Evolutionary conservation across 805 yeast species (phyloP).

Genomic region (Tetrapisispora namnaoensis): DNA sequence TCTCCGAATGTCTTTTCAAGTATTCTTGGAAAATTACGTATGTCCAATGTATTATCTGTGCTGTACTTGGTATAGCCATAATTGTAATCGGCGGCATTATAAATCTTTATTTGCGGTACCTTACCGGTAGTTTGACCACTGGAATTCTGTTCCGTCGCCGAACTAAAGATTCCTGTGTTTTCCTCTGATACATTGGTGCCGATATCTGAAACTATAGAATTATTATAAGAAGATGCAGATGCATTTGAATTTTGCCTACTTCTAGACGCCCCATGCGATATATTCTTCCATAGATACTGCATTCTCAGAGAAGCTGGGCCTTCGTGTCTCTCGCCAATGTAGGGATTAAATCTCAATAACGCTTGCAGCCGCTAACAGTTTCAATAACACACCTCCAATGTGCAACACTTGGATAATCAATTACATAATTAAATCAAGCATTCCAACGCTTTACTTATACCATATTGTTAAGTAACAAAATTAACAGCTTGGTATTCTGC

Average conservation of each 20-base stretch:
- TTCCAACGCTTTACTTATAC: no score
- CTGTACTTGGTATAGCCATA: background rate
- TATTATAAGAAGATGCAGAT: background rate
- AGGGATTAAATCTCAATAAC: background rate
- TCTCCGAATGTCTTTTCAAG: slow-evolving; percentile 25
- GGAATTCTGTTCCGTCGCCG: background rate
- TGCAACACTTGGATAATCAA: no score
- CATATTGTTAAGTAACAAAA: no score
- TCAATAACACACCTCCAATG: no score
- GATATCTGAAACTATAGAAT: background rate
- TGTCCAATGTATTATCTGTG: background rate
- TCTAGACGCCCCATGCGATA: background rate
- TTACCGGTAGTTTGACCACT: background rate
- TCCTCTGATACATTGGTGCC: background rate
- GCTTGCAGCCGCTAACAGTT: background rate
- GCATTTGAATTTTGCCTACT: background rate
- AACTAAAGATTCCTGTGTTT: background rate
- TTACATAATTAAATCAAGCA: no score
- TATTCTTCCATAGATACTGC: background rate
- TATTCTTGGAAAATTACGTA: slow-evolving; percentile 21
- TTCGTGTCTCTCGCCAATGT: no score
- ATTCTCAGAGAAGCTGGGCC: background rate
- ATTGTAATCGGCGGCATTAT: background rate
- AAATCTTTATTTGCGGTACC: background rate
- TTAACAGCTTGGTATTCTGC: no score